A percentile compares a stretch with the other conserved stretches of the same genome.
Conservation (phyloP, 208 protist genomes). For the Phytomonas francai region DNA sequence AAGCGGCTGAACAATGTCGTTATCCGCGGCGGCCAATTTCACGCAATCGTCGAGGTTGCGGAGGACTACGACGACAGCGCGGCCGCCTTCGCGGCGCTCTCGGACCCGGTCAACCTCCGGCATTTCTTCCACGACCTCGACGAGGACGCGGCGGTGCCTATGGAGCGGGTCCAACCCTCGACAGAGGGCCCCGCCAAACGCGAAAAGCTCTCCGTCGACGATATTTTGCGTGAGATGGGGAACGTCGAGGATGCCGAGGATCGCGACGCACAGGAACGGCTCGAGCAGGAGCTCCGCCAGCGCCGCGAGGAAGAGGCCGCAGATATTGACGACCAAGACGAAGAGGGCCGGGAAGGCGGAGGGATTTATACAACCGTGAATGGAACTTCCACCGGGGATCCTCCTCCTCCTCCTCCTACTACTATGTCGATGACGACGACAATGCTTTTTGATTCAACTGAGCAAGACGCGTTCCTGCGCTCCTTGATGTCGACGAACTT, state of each 20-base stretch:
- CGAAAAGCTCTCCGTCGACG: slow-evolving; percentile 1
- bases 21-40: slow-evolving; percentile 92
- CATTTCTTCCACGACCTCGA: slow-evolving; percentile 86
- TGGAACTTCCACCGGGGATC: no score
- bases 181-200: neutral
- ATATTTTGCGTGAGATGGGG: slow-evolving; percentile 55
- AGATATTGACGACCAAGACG: slow-evolving; percentile 25
- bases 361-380: no score
- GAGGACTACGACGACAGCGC: slow-evolving; percentile 48
- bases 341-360: slow-evolving; percentile 1
- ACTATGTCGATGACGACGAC: neutral
- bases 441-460: neutral
- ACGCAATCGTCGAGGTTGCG: slow-evolving; percentile 59
- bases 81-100: slow-evolving; percentile 60
- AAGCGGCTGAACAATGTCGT: slow-evolving; percentile 92
- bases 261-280: slow-evolving; percentile 36
- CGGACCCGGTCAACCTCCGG: slow-evolving; percentile 61
- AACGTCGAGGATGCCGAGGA: slow-evolving; percentile 79
- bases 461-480: slow-evolving; percentile 7
- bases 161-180: neutral
- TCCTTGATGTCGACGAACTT: neutral
- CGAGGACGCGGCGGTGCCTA: slow-evolving; percentile 61
- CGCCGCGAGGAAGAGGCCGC: slow-evolving; percentile 42
- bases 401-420: no score
- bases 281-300: slow-evolving; percentile 51